A percentile compares a stretch with the other conserved stretches of the same genome.
These are phyloP conservation scores for Oidiodendron maius DNA, from an alignment of 495 filamentous ascomycete species.

Conservation along the genomic window DNA sequence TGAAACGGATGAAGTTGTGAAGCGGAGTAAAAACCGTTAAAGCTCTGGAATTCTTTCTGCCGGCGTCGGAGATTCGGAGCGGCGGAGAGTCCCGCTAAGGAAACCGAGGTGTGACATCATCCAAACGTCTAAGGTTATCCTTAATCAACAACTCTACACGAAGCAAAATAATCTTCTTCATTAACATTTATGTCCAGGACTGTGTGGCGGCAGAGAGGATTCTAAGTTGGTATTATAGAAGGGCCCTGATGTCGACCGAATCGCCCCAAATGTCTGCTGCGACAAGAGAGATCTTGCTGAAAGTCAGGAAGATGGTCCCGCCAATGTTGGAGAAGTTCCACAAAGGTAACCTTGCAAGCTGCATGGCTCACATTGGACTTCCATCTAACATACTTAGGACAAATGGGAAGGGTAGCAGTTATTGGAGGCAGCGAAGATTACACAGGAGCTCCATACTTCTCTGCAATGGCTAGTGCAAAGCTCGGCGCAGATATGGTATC, in stretches of 20 bases:
- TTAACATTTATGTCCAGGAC: no score
- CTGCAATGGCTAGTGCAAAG: slow-evolving; percentile 88
- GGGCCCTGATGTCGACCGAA: slow-evolving; percentile 15
- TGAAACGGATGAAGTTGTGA: no score
- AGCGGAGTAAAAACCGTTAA: no score
- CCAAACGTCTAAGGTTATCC: no score
- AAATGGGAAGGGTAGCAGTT: slow-evolving; percentile 86
- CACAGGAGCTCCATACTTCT: slow-evolving; percentile 96
- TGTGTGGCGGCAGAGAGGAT: no score
- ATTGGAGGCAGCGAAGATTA: slow-evolving; percentile 96
- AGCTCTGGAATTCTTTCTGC: no score
- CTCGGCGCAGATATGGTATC: slow-evolving; percentile 80
- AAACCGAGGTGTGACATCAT: no score
- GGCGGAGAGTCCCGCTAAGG: no score
- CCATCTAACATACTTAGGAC: slow-evolving; percentile 50
- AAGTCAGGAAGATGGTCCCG: slow-evolving; percentile 86
- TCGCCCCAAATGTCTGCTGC: slow-evolving; percentile 27
- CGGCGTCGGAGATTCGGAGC: no score
- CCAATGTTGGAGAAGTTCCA: slow-evolving; percentile 95
- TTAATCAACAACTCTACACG: no score
- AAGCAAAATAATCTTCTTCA: no score
- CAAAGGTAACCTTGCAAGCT: slow-evolving; percentile 60
- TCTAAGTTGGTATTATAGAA: no score
- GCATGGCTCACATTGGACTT: not conserved
- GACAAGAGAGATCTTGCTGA: slow-evolving; percentile 69